Evolutionary conservation across 2,329 filamentous ascomycete genomes (phyloP).

Genomic region (Hypoxylon sp.): DNA sequence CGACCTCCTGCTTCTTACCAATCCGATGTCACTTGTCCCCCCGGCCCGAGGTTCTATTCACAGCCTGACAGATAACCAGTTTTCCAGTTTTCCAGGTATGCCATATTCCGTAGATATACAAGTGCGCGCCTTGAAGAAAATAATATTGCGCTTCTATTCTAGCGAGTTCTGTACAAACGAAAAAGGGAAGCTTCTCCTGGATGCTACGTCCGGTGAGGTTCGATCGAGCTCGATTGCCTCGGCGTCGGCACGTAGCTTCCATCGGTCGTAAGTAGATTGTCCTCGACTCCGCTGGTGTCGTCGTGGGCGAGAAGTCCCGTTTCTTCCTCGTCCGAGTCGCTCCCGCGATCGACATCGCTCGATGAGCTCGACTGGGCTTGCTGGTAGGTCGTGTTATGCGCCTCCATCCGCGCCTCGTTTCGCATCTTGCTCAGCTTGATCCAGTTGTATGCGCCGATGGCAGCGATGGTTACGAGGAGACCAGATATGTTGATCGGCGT

Average conservation of each 20-base stretch:
- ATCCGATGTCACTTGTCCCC: conserved; percentile 1
- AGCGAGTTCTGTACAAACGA: conserved; percentile 25
- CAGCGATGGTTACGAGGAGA: conserved; percentile 84
- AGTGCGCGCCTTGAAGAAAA: conserved; percentile 21
- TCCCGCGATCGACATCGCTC: conserved; percentile 47
- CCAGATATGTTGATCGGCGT: conserved; percentile 89
- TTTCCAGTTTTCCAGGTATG: conserved; percentile 11
- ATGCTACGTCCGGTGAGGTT: conserved; percentile 37
- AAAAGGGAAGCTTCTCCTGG: conserved; percentile 28
- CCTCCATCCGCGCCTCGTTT: conserved; percentile 68
- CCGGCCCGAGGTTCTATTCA: conserved; percentile 7
- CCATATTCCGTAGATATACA: conserved; percentile 30
- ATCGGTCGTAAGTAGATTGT: conserved; percentile 50
- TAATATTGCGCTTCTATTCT: conserved; percentile 19
- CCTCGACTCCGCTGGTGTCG: conserved; percentile 46
- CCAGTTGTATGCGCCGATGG: conserved; percentile 91
- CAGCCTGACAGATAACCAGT: conserved; percentile 1
- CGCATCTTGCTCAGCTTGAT: conserved; percentile 94
- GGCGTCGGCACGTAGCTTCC: conserved; percentile 52
- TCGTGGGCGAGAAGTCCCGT: conserved; percentile 55
- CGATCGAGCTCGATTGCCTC: conserved; percentile 36
- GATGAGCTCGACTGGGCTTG: conserved; percentile 46
- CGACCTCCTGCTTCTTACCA: conserved; percentile 4
- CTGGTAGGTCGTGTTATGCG: conserved; percentile 52
- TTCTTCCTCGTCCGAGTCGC: conserved; percentile 57